Evolutionary conservation across 805 yeast species (phyloP).

Genomic region (Saccharomycopsis sp.): DNA sequence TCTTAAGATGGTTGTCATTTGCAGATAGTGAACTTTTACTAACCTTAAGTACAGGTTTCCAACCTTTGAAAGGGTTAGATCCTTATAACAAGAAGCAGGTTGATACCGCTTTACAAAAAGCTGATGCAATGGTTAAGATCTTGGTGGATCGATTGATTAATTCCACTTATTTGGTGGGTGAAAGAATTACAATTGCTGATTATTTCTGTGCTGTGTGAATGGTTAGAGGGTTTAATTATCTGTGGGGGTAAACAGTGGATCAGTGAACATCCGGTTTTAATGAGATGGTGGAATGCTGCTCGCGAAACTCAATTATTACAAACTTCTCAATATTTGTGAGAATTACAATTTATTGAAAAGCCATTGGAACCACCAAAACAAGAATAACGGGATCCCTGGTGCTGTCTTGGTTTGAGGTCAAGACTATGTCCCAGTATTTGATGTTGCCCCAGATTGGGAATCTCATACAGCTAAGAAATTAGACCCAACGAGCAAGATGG

Average conservation of each 20-base stretch:
- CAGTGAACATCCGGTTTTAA: constrained; percentile 48
- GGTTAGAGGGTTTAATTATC: constrained; percentile 47
- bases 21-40: constrained; percentile 60
- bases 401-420: constrained; percentile 94
- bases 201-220: constrained; percentile 43
- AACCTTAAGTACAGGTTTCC: constrained; percentile 41
- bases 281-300: constrained; percentile 72
- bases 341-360: constrained; percentile 52
- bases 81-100: constrained; percentile 74
- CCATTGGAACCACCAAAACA: constrained; percentile 60
- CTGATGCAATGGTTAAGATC: constrained; percentile 35
- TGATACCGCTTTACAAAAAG: constrained; percentile 37
- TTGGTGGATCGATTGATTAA: constrained; percentile 52
- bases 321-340: constrained; percentile 30
- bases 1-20: constrained; percentile 74
- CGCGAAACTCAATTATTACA: constrained; percentile 30
- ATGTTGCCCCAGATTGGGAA: constrained; percentile 99
- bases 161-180: constrained; percentile 66
- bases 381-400: constrained; percentile 95
- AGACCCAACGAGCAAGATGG: constrained; percentile 69
- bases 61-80: constrained; percentile 44
- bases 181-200: constrained; percentile 61
- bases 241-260: constrained; percentile 63
- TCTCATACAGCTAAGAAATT: constrained; percentile 79
- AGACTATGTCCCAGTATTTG: constrained; percentile 83